These are phyloP conservation scores for Rhipidocladum racemiflorum DNA, from an alignment of 176 grass and related monocot species.

Conservation along the genomic window DNA sequence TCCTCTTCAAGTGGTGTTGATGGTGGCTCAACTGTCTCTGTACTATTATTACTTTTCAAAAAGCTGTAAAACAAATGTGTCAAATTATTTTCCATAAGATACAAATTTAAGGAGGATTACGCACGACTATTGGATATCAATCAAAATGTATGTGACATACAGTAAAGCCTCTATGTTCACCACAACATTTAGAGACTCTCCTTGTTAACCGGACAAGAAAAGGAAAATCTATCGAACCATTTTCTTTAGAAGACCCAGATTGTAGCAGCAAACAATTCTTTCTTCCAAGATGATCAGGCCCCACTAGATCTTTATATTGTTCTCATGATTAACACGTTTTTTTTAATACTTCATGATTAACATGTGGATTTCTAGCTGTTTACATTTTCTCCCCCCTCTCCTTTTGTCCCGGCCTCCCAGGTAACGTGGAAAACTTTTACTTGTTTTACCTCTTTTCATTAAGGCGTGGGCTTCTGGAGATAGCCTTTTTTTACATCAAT, in stretches of 20 bases:
- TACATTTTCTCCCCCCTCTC: not conserved
- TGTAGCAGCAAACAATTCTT: not conserved
- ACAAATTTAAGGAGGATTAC: not conserved
- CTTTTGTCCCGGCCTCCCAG: not conserved
- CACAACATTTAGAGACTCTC: not conserved
- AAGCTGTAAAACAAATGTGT: slow-evolving; percentile 50
- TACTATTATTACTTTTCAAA: slow-evolving; percentile 62
- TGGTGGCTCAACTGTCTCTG: slow-evolving; percentile 66
- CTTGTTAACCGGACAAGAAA: not conserved
- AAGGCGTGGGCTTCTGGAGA: not conserved
- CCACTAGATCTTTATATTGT: not conserved
- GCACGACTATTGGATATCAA: not conserved
- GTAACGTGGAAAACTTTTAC: not conserved
- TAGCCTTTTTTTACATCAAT: not conserved
- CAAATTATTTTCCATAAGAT: not conserved
- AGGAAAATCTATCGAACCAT: not conserved
- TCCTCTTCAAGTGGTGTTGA: slow-evolving; percentile 67
- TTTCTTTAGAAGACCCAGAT: not conserved
- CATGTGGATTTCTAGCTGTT: not conserved
- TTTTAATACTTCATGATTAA: not conserved
- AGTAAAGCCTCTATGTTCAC: not conserved
- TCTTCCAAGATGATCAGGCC: not conserved
- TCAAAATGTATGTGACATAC: not conserved
- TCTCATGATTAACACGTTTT: not conserved
- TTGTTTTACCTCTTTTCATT: not conserved